A percentile compares a stretch with the other conserved stretches of the same genome.
Conservation (phyloP, 257 asterid species). For the Solanum pinnatisectum region DNA sequence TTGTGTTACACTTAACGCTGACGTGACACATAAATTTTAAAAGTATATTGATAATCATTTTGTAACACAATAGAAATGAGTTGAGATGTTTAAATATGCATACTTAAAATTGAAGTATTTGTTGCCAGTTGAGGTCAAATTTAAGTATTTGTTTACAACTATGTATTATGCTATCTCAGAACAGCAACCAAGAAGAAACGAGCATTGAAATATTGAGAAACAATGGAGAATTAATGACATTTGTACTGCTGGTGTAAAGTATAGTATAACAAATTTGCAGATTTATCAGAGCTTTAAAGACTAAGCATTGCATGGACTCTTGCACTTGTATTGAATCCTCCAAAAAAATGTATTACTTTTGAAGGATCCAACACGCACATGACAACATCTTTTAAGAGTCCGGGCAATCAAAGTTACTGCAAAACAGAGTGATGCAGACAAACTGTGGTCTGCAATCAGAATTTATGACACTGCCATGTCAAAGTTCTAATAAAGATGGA, state of each 20-base stretch:
- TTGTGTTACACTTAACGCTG: fast-evolving
- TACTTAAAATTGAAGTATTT: too few species aligned
- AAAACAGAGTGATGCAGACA: not conserved
- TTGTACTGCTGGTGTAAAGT: not conserved
- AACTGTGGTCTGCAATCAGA: not conserved
- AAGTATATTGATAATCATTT: too few species aligned
- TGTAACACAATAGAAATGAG: fast-evolving
- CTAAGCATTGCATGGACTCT: not conserved
- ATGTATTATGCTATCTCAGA: not conserved
- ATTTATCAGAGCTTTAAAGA: not conserved
- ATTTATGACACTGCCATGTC: not conserved
- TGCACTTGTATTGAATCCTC: not conserved
- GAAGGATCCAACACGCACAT: not conserved
- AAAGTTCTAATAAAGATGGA: not conserved
- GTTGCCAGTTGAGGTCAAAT: not conserved
- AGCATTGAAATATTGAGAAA: not conserved
- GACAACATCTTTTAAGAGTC: not conserved
- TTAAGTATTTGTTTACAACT: not conserved
- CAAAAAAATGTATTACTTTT: too few species aligned
- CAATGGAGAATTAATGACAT: not conserved
- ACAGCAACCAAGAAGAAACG: not conserved
- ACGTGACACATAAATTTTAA: not conserved
- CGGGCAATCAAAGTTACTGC: not conserved
- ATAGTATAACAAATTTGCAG: not conserved
- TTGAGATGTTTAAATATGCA: too few species aligned